Conservation (phyloP, 2,329 filamentous ascomycete genomes). For the Cordyceps javanica region DNA sequence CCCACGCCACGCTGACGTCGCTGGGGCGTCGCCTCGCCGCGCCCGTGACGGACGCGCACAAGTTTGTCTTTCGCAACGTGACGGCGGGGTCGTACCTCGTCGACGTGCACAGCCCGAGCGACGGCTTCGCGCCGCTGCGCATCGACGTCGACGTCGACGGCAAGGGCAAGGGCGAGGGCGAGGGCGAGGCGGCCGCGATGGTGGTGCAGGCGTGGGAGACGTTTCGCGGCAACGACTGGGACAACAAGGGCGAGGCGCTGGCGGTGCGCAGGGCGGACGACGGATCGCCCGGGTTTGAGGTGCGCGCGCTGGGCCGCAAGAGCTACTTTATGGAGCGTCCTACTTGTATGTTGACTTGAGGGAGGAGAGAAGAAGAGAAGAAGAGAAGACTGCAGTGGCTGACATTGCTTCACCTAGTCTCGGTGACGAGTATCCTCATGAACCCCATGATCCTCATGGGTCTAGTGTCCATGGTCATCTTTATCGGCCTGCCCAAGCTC, state of each 20-base stretch:
- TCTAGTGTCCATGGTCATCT: conserved; percentile 72
- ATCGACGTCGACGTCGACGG: conserved; percentile 58
- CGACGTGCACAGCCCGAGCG: conserved; percentile 69
- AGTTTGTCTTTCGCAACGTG: conserved; percentile 71
- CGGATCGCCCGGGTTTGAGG: conserved; percentile 45
- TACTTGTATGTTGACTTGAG: conserved; percentile 59
- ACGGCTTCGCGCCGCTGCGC: conserved; percentile 71
- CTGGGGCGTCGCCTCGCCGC: conserved; percentile 40
- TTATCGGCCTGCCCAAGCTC: conserved; percentile 90
- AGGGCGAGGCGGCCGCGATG: conserved; percentile 27
- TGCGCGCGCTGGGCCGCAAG: conserved; percentile 58
- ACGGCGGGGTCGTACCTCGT: conserved; percentile 70
- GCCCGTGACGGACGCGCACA: conserved; percentile 60
- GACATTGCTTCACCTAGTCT: conserved; percentile 45
- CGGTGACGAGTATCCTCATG: conserved; percentile 75
- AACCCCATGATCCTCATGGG: conserved; percentile 97
- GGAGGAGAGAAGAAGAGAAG: not conserved
- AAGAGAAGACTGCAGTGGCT: not conserved
- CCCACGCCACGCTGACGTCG: conserved; percentile 54
- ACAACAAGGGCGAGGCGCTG: conserved; percentile 66
- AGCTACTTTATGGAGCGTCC: conserved; percentile 70
- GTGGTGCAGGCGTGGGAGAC: conserved; percentile 74
- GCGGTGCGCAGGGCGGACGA: conserved; percentile 32
- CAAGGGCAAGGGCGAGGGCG: too few species aligned
- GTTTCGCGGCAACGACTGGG: conserved; percentile 84